Base-by-base conservation (phyloP, 257 asterid species). In the Capsicum baccatum region DNA sequence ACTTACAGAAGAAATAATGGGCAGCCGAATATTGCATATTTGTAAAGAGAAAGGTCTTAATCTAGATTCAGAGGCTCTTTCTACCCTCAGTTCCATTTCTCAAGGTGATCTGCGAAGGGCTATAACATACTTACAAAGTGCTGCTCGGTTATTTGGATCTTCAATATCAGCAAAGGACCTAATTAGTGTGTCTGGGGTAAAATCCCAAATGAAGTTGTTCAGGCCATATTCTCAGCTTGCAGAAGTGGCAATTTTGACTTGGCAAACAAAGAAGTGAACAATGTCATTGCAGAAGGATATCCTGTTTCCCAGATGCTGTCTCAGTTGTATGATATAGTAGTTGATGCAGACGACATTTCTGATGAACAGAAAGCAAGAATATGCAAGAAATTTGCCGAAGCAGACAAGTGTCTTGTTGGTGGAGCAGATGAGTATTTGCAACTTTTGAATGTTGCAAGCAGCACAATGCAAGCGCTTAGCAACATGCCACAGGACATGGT, bases 101-200 rank as follows among this genome's bases (percentile, higher is more conserved):
- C 98, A 93, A 89, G 99, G 99, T 83, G 99, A 96, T 89, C 89
- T 96, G 62, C 95, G 98, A 48, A 94, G 98, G 82, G 99, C 97
- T 55, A 96, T 96, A 86, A 94, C 99, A 64, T 96, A 91, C 89
- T 90, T 96, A 83, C 99, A 96, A 89, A 92, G 98, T 91, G 98
- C 97, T 86, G 96, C 99, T 88, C 98, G 98, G 87, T 90, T 94
- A 86, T 96, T 92, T 85, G 99, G 99, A 86, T 96, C 98, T 84
- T 90, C 94, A 83, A 92, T 96, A 84, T 89, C 98, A 71, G 91
- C 98, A 80, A 90, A 86, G 85, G 93, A 94, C 83, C 91, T 96
- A 52, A 93, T 96, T 83, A 92, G 91, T 84, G 98, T 94, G 64
- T 96, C 98, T 55, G 98, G 99, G 81, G 99, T 96, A 96, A 90